Conservation (phyloP, 2,329 filamentous ascomycete genomes). For the Penicillium sp. region DNA sequence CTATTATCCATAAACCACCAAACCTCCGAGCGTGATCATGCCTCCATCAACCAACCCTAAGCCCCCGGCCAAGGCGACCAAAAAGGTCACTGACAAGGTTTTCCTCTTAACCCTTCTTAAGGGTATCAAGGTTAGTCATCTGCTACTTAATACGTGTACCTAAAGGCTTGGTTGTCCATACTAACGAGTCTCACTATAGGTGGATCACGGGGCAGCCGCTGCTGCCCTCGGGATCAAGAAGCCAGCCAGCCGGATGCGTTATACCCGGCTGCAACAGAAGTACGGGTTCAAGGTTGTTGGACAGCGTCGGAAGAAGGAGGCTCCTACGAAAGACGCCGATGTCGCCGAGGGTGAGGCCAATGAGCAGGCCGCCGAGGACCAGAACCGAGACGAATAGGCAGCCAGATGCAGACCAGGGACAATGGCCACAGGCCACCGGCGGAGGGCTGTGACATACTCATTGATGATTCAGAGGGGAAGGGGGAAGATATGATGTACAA, state of each 20-base stretch:
- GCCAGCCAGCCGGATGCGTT: not conserved
- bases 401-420: too few relatives aligned
- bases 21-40: not conserved
- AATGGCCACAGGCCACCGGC: too few relatives aligned
- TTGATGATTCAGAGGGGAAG: too few relatives aligned
- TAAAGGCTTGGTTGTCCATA: not conserved
- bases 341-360: not conserved
- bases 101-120: not conserved
- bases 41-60: accelerated
- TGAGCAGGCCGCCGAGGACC: not conserved
- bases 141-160: too few relatives aligned
- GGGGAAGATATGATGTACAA: not conserved
- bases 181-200: not conserved
- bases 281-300: accelerated
- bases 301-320: accelerated
- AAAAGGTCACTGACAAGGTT: not conserved
- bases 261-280: not conserved
- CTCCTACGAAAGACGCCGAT: not conserved
- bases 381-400: not conserved
- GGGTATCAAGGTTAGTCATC: not conserved
- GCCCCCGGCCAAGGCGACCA: too few relatives aligned
- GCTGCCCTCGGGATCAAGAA: not conserved
- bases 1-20: too few relatives aligned
- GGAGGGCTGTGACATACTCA: too few relatives aligned
- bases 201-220: accelerated